A percentile compares a stretch with the other conserved stretches of the same genome.
These are phyloP conservation scores for Aspergillus candidus DNA, from an alignment of 2,329 filamentous ascomycete genomes.

Conservation along the genomic window DNA sequence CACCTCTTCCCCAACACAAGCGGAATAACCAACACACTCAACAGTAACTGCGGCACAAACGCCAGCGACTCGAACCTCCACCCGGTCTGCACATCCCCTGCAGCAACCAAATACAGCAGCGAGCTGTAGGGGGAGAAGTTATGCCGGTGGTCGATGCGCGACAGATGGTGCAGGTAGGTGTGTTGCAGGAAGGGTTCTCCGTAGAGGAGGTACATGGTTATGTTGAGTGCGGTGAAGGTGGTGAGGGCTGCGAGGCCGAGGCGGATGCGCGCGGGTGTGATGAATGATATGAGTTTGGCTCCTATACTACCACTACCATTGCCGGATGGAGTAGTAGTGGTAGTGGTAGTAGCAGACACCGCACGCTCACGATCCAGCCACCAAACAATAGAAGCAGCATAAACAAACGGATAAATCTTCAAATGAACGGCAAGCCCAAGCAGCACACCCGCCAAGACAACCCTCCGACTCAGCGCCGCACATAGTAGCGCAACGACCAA, in stretches of 20 bases:
- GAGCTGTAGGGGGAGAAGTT: slow-evolving; percentile 98
- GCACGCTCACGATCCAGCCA: slow-evolving; percentile 31
- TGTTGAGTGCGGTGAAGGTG: slow-evolving; percentile 69
- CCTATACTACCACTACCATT: not conserved
- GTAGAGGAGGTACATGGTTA: slow-evolving; percentile 73
- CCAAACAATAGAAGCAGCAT: slow-evolving; percentile 57
- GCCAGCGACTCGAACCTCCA: slow-evolving; percentile 66
- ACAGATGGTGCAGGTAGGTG: slow-evolving; percentile 89
- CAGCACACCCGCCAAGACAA: slow-evolving; percentile 63
- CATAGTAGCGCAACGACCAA: slow-evolving; percentile 78
- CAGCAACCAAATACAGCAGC: slow-evolving; percentile 78
- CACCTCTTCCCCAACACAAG: slow-evolving; percentile 72
- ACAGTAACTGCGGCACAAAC: slow-evolving; percentile 78
- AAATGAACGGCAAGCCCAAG: slow-evolving; percentile 87
- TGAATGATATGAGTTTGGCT: slow-evolving; percentile 23
- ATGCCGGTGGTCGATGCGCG: slow-evolving; percentile 89
- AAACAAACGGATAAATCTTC: slow-evolving; percentile 98
- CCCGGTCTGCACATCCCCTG: slow-evolving; percentile 38
- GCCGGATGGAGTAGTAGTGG: not conserved
- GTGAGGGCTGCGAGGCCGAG: slow-evolving; percentile 55
- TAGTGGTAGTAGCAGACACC: slow-evolving; percentile 1
- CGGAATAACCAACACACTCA: slow-evolving; percentile 72
- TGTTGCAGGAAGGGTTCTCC: slow-evolving; percentile 76
- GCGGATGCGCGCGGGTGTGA: slow-evolving; percentile 34
- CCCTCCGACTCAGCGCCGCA: slow-evolving; percentile 62